phyloP scores from a whole-genome alignment of 176 grass and related monocot genomes.

The Saccharum officinarum region DNA sequence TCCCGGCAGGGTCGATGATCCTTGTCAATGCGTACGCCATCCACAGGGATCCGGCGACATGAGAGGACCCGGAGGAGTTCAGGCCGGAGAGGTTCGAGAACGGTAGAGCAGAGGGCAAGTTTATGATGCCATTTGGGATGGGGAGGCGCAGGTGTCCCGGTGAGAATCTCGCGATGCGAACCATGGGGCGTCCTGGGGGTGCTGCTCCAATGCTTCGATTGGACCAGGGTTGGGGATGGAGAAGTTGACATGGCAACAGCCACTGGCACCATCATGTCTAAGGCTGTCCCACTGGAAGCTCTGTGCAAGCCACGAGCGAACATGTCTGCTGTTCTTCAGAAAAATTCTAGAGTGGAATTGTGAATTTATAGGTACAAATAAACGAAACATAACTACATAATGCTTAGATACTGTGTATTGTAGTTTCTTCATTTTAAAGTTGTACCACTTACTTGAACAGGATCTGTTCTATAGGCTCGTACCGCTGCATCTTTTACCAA shows the following conservation, averaged over 20 bases:
- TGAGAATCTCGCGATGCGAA: conserved; percentile 43
- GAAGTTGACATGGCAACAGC: conserved; percentile 5
- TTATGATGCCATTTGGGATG: conserved; percentile 50
- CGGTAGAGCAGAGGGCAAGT: not conserved
- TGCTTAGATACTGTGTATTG: too few relatives aligned
- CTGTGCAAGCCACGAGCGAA: conserved; percentile 20
- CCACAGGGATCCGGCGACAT: conserved; percentile 33
- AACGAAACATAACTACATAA: too few relatives aligned
- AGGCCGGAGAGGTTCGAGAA: conserved; percentile 45
- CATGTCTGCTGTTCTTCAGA: not conserved
- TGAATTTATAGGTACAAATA: too few relatives aligned
- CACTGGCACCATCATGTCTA: not conserved
- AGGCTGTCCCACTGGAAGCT: conserved; percentile 8
- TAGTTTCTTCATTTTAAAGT: not conserved
- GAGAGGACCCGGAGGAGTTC: conserved; percentile 40
- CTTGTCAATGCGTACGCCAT: conserved; percentile 51
- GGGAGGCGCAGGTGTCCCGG: conserved; percentile 48
- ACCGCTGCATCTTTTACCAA: too few relatives aligned
- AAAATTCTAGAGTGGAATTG: too few relatives aligned
- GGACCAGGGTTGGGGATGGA: not conserved
- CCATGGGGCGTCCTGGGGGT: conserved; percentile 25
- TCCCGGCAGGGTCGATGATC: conserved; percentile 42
- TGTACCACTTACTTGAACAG: not conserved
- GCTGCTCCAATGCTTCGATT: conserved; percentile 43
- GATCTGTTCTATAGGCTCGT: too few relatives aligned